These are phyloP conservation scores for Marchantia polymorpha DNA, from an alignment of 225 moss, liverwort and hornwort genomes.

Conservation along the genomic window DNA sequence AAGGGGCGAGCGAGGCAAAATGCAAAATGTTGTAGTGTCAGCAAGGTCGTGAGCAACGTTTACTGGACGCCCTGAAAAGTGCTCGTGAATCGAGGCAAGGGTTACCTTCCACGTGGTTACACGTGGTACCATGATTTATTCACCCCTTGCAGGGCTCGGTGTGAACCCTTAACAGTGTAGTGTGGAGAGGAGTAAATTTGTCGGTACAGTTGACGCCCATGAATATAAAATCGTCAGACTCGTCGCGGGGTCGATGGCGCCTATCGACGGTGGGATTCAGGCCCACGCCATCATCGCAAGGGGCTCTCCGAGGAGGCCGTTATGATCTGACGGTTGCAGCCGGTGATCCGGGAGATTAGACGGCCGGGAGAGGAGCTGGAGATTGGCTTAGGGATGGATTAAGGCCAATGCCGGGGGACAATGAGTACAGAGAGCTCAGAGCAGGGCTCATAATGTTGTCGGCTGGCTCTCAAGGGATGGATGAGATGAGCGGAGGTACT, in stretches of 20 bases:
- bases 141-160: neutral
- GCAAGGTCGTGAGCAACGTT: slow-evolving; percentile 8
- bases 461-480: slow-evolving; percentile 7
- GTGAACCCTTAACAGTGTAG: neutral
- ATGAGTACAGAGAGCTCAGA: slow-evolving; percentile 2
- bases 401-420: neutral
- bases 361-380: neutral
- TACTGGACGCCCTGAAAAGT: slow-evolving; percentile 8
- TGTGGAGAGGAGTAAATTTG: slow-evolving; percentile 4
- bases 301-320: neutral
- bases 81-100: neutral
- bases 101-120: slow-evolving; percentile 1
- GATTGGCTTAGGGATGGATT: neutral
- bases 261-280: neutral
- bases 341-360: slow-evolving; percentile 5
- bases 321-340: slow-evolving; percentile 14
- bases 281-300: slow-evolving; percentile 1
- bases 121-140: slow-evolving; percentile 11
- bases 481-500: slow-evolving; percentile 3
- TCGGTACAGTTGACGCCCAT: slow-evolving; percentile 14
- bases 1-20: neutral
- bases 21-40: slow-evolving; percentile 5
- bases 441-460: slow-evolving; percentile 16
- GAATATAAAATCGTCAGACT: slow-evolving; percentile 2
- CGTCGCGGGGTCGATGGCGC: neutral